Evolutionary conservation across 257 asterid species (phyloP), one percentile per base, ranked within the genome.

Genomic region (Nemophila menziesii): DNA sequence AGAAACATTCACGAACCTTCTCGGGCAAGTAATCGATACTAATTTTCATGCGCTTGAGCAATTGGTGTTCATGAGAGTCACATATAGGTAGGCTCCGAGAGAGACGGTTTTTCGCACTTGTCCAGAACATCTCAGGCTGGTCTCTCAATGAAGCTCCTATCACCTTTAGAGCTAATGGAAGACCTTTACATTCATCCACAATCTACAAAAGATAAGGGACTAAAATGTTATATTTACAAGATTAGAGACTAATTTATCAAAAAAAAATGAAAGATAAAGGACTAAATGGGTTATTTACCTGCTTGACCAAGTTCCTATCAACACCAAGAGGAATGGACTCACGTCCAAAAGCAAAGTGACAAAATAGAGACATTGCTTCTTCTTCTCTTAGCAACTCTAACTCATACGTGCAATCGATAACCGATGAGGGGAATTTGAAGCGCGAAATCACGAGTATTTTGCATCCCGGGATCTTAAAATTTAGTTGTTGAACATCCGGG

Each of bases 81-180:
- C 83, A 57, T 5, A 79, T 60, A 26, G 92, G 82, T 51, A 74
- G 95, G 49, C 92, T 64, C 26, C 83, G 56, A 0, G 92, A 77
- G 16, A 87, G 56, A 46, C 93, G 66, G 58, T 72, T 77, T 65
- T 71, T 79, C 16, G 97, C 86, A 43, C 92, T 67, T 40, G 62
- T 65, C 97, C 93, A 87, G 10, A 58, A 69, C 84, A 79, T 75
- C 60, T 87, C 97, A 10, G 86, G 56, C 61, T 87, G 86, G 52
- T 81, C 93, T 44, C 72, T 75, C 5, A 87, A 75, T 5, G 93
- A 82, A 48, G 95, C 64, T 61, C 95, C 95, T 18, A 79, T 71
- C 62, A 87, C 97, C 73, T 87, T 82, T 20, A 87, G 77, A 45
- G 97, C 97, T 52, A 87, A 42, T 9, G 97, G 97, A 22, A 87